Evolutionary conservation across 1,284 basidiomycete species (phyloP).

Genomic region (Microbotryomycetes sp.): DNA sequence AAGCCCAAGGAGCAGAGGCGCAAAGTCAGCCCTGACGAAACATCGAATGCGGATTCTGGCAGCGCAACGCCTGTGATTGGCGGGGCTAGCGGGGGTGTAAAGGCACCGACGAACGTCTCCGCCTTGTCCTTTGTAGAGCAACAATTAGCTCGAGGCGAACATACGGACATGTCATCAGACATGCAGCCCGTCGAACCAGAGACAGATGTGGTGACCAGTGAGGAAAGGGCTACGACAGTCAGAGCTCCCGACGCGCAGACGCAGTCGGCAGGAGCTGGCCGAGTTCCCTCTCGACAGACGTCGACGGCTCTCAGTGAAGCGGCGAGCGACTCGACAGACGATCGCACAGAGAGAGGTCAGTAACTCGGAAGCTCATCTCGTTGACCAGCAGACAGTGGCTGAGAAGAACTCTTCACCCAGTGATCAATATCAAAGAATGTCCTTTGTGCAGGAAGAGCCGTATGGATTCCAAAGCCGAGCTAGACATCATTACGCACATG

Average conservation of each 20-base stretch:
- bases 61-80: neutral
- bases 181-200: conserved; percentile 21
- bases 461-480: conserved; percentile 74
- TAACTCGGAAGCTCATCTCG: neutral
- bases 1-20: conserved; percentile 60
- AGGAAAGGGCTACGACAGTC: conserved; percentile 17
- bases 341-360: conserved; percentile 9
- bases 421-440: conserved; percentile 91
- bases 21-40: neutral
- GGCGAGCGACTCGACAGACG: neutral
- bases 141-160: neutral
- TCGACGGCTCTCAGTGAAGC: neutral
- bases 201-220: conserved; percentile 14
- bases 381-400: neutral
- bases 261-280: too few relatives aligned
- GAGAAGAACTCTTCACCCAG: conserved; percentile 51
- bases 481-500: conserved; percentile 48
- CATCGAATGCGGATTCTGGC: neutral
- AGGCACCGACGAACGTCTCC: neutral
- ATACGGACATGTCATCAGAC: conserved; percentile 16
- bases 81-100: neutral
- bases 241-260: conserved; percentile 2
- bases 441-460: conserved; percentile 86
- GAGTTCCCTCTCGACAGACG: too few relatives aligned
- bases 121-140: conserved; percentile 2